Evolutionary conservation across 2,329 filamentous ascomycete species (phyloP), one percentile per base, ranked within the genome.

Genomic region (Ophiostoma piceae): DNA sequence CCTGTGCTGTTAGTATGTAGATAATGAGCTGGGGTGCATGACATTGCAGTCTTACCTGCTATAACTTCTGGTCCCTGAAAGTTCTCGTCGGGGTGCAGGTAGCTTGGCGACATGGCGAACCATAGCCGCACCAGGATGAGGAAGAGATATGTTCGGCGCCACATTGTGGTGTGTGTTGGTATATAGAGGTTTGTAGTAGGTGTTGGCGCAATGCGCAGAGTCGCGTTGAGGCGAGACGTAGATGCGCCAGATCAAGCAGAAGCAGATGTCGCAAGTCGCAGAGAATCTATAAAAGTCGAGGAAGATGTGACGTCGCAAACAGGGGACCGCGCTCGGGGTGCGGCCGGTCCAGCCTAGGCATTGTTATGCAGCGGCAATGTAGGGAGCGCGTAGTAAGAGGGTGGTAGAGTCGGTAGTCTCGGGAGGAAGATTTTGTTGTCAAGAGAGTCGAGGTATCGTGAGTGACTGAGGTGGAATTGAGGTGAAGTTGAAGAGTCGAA

Each of bases 31-130:
- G 16, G 47, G 54, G 8, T 29, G 22, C 22, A 60, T 41, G 47
- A 5, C 47, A 54, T 22, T 35, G 35, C 22, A 51, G 22, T 64
- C 60, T 64, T 87, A 97, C 94, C 94, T 77, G 94, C 94, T 77
- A 98, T 95, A 74, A 98, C 90, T 83, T 99, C 95, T 19, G 95
- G 95, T 47, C 95, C 95, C 82, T 99, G 95, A 77, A 99, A 99
- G 83, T 98, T 95, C 84, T 99, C 95, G 82, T 99, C 95, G 5
- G 95, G 95, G 79, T 99, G 95, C 66, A 99, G 87, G 80, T 99
- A 99, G 84, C 94, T 98, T 71, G 95, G 92, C 73, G 91, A 94
- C 74, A 98, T 82, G 72, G 95, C 94, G 79, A 98, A 94, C 86
- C 94, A 98, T 77, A 98, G 85, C 79, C 95, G 90, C 76, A 97